Percentiles rank a stretch among this genome's conserved stretches.
Evolutionary conservation across 2,329 filamentous ascomycete genomes (phyloP).

Genomic region (Westerdykella sp.): DNA sequence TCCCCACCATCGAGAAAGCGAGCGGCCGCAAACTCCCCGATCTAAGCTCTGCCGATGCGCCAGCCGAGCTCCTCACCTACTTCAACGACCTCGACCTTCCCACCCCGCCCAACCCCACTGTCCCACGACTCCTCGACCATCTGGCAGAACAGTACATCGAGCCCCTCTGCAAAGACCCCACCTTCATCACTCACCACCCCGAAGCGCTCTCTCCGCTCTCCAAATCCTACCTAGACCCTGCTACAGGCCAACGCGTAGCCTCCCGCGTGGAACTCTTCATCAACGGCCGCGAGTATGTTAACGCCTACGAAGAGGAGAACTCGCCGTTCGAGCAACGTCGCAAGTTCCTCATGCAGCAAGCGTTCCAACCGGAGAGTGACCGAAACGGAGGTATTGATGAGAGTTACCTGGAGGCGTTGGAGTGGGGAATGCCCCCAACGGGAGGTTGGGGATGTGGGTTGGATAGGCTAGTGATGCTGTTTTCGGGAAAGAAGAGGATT

Average conservation of each 20-base stretch:
- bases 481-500: constrained; percentile 72
- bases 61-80: constrained; percentile 51
- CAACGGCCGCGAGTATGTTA: constrained; percentile 73
- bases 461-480: constrained; percentile 86
- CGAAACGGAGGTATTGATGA: constrained; percentile 59
- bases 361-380: constrained; percentile 30
- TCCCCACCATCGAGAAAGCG: constrained; percentile 66
- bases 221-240: constrained; percentile 72
- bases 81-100: constrained; percentile 48
- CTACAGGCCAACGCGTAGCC: constrained; percentile 63
- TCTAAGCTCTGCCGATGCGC: constrained; percentile 47
- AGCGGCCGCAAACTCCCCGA: constrained; percentile 60
- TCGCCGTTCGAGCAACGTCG: constrained; percentile 76
- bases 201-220: constrained; percentile 85
- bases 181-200: constrained; percentile 86
- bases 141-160: constrained; percentile 74
- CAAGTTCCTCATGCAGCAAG: constrained; percentile 65
- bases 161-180: constrained; percentile 62
- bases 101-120: constrained; percentile 49
- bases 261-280: constrained; percentile 84
- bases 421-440: constrained; percentile 88
- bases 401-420: constrained; percentile 75
- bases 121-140: constrained; percentile 71
- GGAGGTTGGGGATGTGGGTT: constrained; percentile 95
- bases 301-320: constrained; percentile 98